These are phyloP conservation scores for Pseudogymnoascus sp. DNA, from an alignment of 2,329 filamentous ascomycete species.

Conservation along the genomic window DNA sequence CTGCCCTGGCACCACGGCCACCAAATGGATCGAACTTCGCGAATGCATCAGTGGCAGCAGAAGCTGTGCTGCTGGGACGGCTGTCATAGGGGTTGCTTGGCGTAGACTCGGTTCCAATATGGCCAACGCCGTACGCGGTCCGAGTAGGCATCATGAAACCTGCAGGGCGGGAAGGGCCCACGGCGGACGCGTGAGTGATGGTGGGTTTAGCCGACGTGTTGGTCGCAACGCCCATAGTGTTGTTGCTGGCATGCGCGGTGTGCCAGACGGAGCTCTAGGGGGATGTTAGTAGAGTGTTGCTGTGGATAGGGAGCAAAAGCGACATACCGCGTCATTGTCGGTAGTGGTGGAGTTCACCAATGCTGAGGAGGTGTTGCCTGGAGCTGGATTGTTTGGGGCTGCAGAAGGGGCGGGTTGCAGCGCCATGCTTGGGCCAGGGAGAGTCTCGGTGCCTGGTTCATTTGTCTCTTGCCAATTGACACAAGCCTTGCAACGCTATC, in stretches of 20 bases:
- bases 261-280: background rate
- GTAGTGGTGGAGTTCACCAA: background rate
- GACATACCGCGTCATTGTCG: background rate
- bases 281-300: background rate
- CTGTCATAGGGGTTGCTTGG: background rate
- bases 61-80: background rate
- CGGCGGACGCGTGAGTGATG: background rate
- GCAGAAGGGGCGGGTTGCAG: background rate
- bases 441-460: constrained; percentile 15
- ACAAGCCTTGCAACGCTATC: constrained; percentile 34
- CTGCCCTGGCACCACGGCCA: background rate
- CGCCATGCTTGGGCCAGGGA: constrained; percentile 18
- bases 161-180: background rate
- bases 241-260: background rate
- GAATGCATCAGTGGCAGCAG: background rate
- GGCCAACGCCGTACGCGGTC: background rate
- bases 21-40: background rate
- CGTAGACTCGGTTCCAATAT: background rate
- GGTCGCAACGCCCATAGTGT: background rate
- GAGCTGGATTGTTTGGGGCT: background rate
- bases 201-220: background rate
- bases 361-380: background rate
- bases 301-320: background rate
- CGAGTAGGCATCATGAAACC: background rate
- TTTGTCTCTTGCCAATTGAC: constrained; percentile 19